Evolutionary conservation across 352 stramenopile species (phyloP).

Genomic region (Pythium plurisporium): DNA sequence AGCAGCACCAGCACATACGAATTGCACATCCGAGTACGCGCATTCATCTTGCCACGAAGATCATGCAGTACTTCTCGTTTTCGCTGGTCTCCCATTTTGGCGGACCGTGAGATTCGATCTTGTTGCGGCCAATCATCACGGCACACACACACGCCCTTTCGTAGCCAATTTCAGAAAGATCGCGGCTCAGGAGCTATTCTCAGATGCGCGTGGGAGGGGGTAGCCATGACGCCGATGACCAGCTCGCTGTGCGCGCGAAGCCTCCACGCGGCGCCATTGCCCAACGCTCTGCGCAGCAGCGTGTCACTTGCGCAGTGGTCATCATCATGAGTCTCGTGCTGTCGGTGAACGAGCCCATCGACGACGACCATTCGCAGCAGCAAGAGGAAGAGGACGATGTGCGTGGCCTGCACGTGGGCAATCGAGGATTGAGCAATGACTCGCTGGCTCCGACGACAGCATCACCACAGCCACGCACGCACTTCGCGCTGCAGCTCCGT

Average conservation of each 20-base stretch:
- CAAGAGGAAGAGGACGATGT: slow-evolving; percentile 10
- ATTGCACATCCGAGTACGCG: no score
- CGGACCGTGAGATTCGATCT: neutral
- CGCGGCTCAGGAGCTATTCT: slow-evolving; percentile 1
- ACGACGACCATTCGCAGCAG: neutral
- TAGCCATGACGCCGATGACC: neutral
- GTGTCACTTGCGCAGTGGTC: neutral
- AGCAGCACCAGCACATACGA: no score
- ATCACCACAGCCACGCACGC: neutral
- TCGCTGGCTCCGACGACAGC: neutral
- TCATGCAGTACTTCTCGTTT: no score
- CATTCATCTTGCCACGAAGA: no score
- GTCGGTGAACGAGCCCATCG: neutral
- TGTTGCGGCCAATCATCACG: neutral
- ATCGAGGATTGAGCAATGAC: neutral
- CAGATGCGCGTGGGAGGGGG: neutral
- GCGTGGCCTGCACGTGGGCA: neutral
- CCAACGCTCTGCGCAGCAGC: neutral
- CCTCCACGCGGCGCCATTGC: neutral
- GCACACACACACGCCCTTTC: slow-evolving; percentile 3
- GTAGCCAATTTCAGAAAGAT: slow-evolving; percentile 12
- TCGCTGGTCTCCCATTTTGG: slow-evolving; percentile 1
- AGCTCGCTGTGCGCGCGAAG: neutral
- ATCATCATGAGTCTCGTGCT: slow-evolving; percentile 3
- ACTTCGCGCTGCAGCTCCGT: slow-evolving; percentile 13